These are phyloP conservation scores for Magnaporthiopsis rhizophila DNA, from an alignment of 2,329 filamentous ascomycete genomes.

Conservation along the genomic window DNA sequence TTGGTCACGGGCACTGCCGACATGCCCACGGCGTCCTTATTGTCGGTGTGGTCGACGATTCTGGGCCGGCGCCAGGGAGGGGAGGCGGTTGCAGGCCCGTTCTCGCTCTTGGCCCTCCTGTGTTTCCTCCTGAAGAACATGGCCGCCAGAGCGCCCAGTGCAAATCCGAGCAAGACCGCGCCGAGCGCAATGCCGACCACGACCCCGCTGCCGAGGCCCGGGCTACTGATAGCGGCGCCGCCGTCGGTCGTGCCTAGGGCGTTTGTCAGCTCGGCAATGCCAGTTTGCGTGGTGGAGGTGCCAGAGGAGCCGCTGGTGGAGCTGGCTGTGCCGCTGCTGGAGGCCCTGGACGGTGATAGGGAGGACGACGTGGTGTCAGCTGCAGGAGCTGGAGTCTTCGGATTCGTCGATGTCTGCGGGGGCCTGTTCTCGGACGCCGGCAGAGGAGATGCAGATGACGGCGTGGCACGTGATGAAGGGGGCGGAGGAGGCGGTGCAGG, in stretches of 20 bases:
- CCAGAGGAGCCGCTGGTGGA: too few species aligned
- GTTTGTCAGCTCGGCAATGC: not conserved
- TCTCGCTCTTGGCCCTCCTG: not conserved
- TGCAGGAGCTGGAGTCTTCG: too few species aligned
- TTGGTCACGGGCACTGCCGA: conserved; percentile 4
- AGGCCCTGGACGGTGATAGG: too few species aligned
- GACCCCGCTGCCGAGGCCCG: conserved; percentile 13
- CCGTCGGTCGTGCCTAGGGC: not conserved
- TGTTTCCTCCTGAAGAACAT: conserved; percentile 16
- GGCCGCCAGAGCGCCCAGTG: conserved; percentile 14
- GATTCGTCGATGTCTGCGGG: too few species aligned
- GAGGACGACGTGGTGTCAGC: too few species aligned
- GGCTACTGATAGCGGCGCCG: not conserved
- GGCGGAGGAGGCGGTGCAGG: too few species aligned
- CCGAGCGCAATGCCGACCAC: conserved; percentile 23
- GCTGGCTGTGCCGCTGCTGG: too few species aligned
- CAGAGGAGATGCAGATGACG: too few species aligned
- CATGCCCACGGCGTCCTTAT: not conserved
- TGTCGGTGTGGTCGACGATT: not conserved
- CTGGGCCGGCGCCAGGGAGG: not conserved
- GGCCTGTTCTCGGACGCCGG: too few species aligned
- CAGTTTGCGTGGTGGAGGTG: not conserved
- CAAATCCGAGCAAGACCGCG: conserved; percentile 18
- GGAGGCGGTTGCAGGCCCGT: too few species aligned
- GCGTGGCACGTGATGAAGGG: too few species aligned